A percentile compares a stretch with the other conserved stretches of the same genome.
Evolutionary conservation across 1,284 basidiomycete genomes (phyloP).

Genomic region (Apiotrichum laibachii): DNA sequence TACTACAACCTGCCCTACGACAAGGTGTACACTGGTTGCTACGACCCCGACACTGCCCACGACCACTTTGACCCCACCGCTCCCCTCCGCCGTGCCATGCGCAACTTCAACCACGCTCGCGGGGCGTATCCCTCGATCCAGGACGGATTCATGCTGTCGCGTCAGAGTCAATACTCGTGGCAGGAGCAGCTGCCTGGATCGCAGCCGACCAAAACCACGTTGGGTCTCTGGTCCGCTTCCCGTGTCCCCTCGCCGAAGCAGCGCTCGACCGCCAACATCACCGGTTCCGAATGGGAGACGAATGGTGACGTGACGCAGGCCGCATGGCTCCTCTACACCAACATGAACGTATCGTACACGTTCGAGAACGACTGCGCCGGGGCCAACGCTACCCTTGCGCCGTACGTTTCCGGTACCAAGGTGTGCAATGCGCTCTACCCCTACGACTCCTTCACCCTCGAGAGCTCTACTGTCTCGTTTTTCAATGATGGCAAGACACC

Average conservation of each 20-base stretch:
- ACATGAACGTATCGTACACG: slow-evolving; percentile 69
- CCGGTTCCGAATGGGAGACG: slow-evolving; percentile 40
- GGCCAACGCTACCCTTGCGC: slow-evolving; percentile 69
- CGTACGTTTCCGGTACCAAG: slow-evolving; percentile 61
- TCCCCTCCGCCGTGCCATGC: slow-evolving; percentile 67
- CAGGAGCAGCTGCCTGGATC: slow-evolving; percentile 75
- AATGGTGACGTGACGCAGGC: slow-evolving; percentile 58
- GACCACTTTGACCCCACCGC: slow-evolving; percentile 92
- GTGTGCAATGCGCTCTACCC: slow-evolving; percentile 77
- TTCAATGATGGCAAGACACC: slow-evolving; percentile 63
- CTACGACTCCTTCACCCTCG: slow-evolving; percentile 70
- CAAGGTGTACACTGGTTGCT: slow-evolving; percentile 70
- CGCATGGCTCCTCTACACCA: slow-evolving; percentile 78
- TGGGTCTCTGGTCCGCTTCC: slow-evolving; percentile 78
- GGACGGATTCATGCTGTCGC: slow-evolving; percentile 76
- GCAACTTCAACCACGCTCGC: slow-evolving; percentile 70
- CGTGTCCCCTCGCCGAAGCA: slow-evolving; percentile 61
- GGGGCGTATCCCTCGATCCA: slow-evolving; percentile 67
- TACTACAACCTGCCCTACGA: slow-evolving; percentile 86
- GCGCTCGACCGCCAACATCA: slow-evolving; percentile 29
- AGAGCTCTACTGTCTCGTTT: slow-evolving; percentile 63
- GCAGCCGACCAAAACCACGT: slow-evolving; percentile 70
- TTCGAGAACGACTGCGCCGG: slow-evolving; percentile 63
- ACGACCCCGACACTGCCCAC: slow-evolving; percentile 81
- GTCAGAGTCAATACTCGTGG: slow-evolving; percentile 77